Evolutionary conservation across 2,329 filamentous ascomycete species (phyloP), one percentile per base, ranked within the genome.

Genomic region (Rhynchosporium graminicola): DNA sequence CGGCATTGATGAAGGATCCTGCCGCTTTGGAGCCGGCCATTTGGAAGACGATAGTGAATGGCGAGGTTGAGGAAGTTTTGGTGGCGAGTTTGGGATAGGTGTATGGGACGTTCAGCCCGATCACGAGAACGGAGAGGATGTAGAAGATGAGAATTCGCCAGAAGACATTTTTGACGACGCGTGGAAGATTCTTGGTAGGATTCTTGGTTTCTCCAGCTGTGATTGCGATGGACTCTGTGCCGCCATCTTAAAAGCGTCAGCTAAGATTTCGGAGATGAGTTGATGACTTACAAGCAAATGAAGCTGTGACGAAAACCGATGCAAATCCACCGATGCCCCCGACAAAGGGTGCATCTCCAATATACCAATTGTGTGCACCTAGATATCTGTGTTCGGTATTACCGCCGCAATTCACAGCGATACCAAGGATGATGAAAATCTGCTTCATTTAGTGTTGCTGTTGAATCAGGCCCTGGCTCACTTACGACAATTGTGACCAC

Each of bases 201-300:
- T 88, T 80, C 67, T 82, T 84, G 1, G 86, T 88, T 72, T 89
- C 86, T 48, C 86, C 86, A 0, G 86, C 86, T 0, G 86, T 87
- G 62, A 88, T 85, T 57, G 84, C 85, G 55, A 88, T 87, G 40
- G 81, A 84, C 72, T 88, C 86, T 2, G 84, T 87, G 58, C 85
- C 86, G 40, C 82, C 82, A 62, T 80, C 78, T 79, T 31, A 36
- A 38, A 15, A 40, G 20, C 13, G 61, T 64, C 15, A 63, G 59
- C 28, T 52, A 15, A 6, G 33, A 12, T 0, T 2, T 59, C 31
- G 13, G 20, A n/a, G 33, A 20, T 15, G 45, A 20, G 40, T 7
- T 1, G 10, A 10, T 20, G 72, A 43, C 80, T 77, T 71, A 77
- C 78, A 87, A 31, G 86, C 84, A 71, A 88, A 88, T 60, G 77